Percentiles rank a stretch among this genome's conserved stretches.
These are phyloP conservation scores for Metschnikowia proteae DNA, from an alignment of 805 yeast species.

Conservation along the genomic window DNA sequence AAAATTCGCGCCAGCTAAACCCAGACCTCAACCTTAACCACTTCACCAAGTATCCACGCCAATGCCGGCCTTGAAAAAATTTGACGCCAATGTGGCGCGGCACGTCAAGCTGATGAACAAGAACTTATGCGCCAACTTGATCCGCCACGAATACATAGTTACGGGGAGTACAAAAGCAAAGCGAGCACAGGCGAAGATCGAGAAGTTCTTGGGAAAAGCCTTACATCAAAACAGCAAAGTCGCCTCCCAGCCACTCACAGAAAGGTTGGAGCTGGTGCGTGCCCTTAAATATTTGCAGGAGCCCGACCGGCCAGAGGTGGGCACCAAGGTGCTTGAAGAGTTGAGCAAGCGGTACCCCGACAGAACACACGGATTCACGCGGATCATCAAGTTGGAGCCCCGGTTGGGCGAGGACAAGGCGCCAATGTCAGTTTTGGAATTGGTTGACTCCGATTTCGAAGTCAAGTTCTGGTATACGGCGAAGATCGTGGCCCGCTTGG, in stretches of 20 bases:
- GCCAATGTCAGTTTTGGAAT: constrained; percentile 81
- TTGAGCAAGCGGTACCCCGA: constrained; percentile 58
- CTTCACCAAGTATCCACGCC: neutral
- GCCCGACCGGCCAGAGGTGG: constrained; percentile 25
- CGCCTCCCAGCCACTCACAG: constrained; percentile 12
- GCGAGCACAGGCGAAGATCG: constrained; percentile 40
- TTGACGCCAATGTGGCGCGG: constrained; percentile 40
- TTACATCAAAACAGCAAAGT: constrained; percentile 25
- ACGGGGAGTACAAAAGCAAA: constrained; percentile 44
- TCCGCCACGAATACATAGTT: constrained; percentile 42
- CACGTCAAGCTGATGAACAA: constrained; percentile 44
- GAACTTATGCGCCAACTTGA: constrained; percentile 40
- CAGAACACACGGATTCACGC: constrained; percentile 79
- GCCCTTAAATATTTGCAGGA: constrained; percentile 26
- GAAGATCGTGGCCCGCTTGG: constrained; percentile 77
- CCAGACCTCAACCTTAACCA: neutral
- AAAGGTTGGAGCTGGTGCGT: constrained; percentile 13
- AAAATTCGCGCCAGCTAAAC: neutral
- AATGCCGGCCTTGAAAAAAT: constrained; percentile 42
- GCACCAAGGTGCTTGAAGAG: constrained; percentile 60
- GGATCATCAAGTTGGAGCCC: constrained; percentile 79
- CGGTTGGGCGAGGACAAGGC: constrained; percentile 83
- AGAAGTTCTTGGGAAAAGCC: constrained; percentile 34
- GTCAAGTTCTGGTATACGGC: constrained; percentile 75
- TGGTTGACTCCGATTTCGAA: constrained; percentile 66